Conservation (phyloP, 208 protist genomes). For the Acanthamoeba royreba region DNA sequence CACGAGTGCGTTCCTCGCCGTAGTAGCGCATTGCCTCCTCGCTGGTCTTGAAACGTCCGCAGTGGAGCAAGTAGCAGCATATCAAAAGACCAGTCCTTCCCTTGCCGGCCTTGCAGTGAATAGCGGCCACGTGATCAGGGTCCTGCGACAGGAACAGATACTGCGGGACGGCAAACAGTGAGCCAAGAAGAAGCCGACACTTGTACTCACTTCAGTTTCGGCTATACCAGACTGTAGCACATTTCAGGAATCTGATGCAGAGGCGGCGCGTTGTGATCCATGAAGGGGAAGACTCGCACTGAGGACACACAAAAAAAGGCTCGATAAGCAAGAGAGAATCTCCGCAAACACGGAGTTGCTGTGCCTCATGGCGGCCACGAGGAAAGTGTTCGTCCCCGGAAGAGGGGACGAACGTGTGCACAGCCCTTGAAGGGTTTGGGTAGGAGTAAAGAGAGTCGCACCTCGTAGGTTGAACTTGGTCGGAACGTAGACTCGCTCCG, state of each 20-base stretch:
- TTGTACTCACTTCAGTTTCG: too few species aligned
- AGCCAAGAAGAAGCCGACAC: too few species aligned
- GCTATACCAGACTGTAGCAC: slow-evolving; percentile 4
- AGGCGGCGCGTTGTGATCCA: neutral
- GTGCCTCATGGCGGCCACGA: neutral
- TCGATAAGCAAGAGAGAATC: neutral
- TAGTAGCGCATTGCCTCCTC: neutral
- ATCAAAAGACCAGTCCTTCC: neutral
- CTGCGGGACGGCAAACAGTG: neutral
- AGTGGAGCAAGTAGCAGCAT: slow-evolving; percentile 4
- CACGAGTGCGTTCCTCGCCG: neutral
- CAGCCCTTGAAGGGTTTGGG: too few species aligned
- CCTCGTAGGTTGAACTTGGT: slow-evolving; percentile 37
- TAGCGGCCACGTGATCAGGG: neutral
- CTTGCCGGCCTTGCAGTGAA: slow-evolving; percentile 48
- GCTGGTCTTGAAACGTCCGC: neutral
- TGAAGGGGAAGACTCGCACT: slow-evolving; percentile 11
- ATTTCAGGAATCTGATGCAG: slow-evolving; percentile 3
- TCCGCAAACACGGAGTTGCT: neutral
- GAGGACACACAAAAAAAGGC: neutral
- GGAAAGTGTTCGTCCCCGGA: neutral
- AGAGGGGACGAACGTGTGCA: too few species aligned
- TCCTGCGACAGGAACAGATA: neutral
- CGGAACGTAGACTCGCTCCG: neutral
- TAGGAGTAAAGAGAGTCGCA: too few species aligned